Base-by-base conservation (phyloP, 306 rosid genomes). In the Herpetospermum pedunculosum region DNA sequence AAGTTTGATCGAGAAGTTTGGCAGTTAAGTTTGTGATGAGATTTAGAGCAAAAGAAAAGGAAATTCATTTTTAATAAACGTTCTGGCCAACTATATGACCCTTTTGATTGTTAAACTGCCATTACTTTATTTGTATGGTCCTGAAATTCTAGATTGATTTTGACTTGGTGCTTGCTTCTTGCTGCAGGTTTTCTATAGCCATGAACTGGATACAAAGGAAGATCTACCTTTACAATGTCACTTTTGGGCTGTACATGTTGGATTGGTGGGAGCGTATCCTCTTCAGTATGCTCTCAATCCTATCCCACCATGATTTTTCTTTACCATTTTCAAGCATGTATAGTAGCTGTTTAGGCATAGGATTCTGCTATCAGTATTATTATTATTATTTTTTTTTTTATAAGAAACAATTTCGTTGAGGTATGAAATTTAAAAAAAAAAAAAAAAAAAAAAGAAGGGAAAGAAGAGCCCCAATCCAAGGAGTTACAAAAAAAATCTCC, bases 201-300 rank as follows among this genome's bases (percentile, higher is more conserved):
- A 89, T 91, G 96, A 94, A 94, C 78, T 94, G 97, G 97, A 65
- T 94, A 78, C 97, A 87, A 75, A 94, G 92, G 67, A 89, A 89
- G 88, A 80, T 91, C 80, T 85, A 81, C 73, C 95, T 91, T 40
- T 94, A 94, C 90, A 91, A 91, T 77, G 99, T 91, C 59, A 94
- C 96, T n/a, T 94, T 91, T 77, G 99, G 99, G 55, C 91, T 94
- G 64, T 94, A 79, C 79, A 94, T 89, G 98, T 67, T 91, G 84
- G 98, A 94, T 73, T 86, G 96, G 95, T 94, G 97, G 98, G 98
- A 94, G 86, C 96, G 95, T 60, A 86, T 76, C 72, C 81, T 89
- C 44, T 94, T 94, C 80, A 91, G 98, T 91, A 91, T 89, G 92
- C 95, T 89, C 70, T 77, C 29, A 78, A 15, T 9, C 60, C 23